Evolutionary conservation across 495 filamentous ascomycete genomes (phyloP).

Genomic region (Friedmanniomyces endolithicus): DNA sequence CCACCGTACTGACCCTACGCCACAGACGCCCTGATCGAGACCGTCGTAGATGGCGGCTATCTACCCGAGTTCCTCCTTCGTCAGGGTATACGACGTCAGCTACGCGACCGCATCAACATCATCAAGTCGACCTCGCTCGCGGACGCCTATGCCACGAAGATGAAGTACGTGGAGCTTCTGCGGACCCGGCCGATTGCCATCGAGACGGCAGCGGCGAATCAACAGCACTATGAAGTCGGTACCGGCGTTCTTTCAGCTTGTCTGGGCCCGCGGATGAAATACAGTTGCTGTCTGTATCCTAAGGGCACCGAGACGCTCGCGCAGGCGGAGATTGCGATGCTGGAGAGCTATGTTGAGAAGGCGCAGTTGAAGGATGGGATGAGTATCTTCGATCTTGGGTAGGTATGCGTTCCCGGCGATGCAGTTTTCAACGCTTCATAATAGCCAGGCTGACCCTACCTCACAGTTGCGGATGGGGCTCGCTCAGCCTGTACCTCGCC

Average conservation of each 20-base stretch:
- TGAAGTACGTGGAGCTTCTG: conserved; percentile 43
- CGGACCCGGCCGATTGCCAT: conserved; percentile 47
- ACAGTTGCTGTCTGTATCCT: conserved; percentile 46
- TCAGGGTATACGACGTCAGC: conserved; percentile 41
- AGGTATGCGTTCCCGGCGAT: neutral
- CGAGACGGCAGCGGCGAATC: conserved; percentile 47
- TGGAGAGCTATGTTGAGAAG: conserved; percentile 45
- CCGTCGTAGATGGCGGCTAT: conserved; percentile 12
- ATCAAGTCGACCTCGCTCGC: conserved; percentile 37
- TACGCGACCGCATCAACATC: conserved; percentile 38
- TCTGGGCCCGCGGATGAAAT: conserved; percentile 55
- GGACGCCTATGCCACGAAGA: conserved; percentile 40
- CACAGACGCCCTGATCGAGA: conserved; percentile 5
- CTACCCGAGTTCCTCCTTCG: conserved; percentile 32
- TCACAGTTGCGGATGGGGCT: conserved; percentile 54
- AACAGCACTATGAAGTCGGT: conserved; percentile 57
- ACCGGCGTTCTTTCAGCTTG: conserved; percentile 43
- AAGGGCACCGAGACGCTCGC: conserved; percentile 43
- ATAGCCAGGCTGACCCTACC: neutral
- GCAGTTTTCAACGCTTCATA: neutral
- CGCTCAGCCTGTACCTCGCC: conserved; percentile 47
- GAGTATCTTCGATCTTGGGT: conserved; percentile 53
- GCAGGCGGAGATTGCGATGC: conserved; percentile 53
- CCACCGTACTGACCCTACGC: neutral
- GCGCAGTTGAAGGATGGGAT: conserved; percentile 45